Evolutionary conservation across 495 filamentous ascomycete genomes (phyloP).

Genomic region (Penicillium soppii): DNA sequence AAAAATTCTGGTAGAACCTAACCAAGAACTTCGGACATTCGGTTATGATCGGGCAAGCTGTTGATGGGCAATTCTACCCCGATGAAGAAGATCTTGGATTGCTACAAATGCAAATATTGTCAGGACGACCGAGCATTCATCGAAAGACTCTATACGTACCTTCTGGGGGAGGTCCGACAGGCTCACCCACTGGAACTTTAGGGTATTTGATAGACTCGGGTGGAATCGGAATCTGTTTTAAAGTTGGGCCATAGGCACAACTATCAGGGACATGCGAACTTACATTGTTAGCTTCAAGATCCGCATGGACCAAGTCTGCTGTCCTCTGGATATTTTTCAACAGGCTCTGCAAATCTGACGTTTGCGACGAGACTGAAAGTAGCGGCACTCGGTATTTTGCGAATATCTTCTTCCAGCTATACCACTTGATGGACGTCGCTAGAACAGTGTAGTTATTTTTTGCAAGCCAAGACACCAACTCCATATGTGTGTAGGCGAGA

Average conservation of each 20-base stretch:
- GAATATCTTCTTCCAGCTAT: slow-evolving; percentile 6
- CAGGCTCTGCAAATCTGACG: slow-evolving; percentile 4
- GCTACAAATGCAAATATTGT: not conserved
- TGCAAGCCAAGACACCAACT: slow-evolving; percentile 11
- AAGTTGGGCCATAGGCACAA: not conserved
- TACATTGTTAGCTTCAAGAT: slow-evolving; percentile 14
- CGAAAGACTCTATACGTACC: slow-evolving; percentile 1
- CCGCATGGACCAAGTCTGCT: slow-evolving; percentile 13
- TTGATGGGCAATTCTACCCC: slow-evolving; percentile 6
- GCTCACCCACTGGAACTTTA: slow-evolving; percentile 8
- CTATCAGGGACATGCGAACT: not conserved
- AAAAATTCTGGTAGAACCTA: too few relatives aligned
- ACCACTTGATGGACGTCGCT: slow-evolving; percentile 16
- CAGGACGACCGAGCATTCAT: not conserved
- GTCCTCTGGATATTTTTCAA: slow-evolving; percentile 5
- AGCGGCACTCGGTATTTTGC: slow-evolving; percentile 11
- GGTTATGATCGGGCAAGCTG: not conserved
- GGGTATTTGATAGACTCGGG: slow-evolving; percentile 5
- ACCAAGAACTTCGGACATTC: too few relatives aligned
- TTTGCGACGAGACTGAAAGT: slow-evolving; percentile 1
- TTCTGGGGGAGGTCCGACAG: slow-evolving; percentile 4
- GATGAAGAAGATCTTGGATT: slow-evolving; percentile 7
- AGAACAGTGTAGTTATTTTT: slow-evolving; percentile 12
- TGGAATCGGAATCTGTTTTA: slow-evolving; percentile 1
- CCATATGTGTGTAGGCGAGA: slow-evolving; percentile 17